A percentile compares a stretch with the other conserved stretches of the same genome.
Conservation (phyloP, 257 asterid genomes). For the Petunia secreta region DNA sequence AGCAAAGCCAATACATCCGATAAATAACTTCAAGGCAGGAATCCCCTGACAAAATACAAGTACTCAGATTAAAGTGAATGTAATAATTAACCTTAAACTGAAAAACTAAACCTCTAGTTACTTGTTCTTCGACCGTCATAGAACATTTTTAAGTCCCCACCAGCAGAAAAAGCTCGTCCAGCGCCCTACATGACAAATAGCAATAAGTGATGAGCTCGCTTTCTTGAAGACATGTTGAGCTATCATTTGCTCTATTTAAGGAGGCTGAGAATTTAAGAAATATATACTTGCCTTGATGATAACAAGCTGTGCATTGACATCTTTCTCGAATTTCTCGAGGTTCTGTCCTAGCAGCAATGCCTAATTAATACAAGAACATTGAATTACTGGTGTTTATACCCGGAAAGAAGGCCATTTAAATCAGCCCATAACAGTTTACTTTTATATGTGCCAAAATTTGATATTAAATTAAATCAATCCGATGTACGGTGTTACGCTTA, state of each 20-base stretch:
- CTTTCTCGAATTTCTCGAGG: constrained; percentile 82
- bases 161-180: constrained; percentile 90
- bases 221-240: not conserved
- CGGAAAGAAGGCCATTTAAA: no score
- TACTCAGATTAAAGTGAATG: no score
- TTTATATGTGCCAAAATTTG: no score
- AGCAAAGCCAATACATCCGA: no score
- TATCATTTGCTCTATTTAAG: not conserved
- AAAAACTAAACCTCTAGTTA: no score
- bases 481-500: no score
- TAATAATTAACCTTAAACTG: no score
- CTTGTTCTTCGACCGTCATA: constrained; percentile 73
- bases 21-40: constrained; percentile 78
- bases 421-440: no score
- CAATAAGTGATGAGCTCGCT: no score
- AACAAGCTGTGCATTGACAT: constrained; percentile 64
- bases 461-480: no score
- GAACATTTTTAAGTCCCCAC: constrained; percentile 88
- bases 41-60: constrained; percentile 56
- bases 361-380: constrained; percentile 37
- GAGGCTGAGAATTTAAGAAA: no score
- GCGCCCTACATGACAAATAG: no score
- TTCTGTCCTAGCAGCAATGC: constrained; percentile 67
- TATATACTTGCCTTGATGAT: constrained; percentile 58
- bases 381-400: constrained; percentile 53